Evolutionary conservation across 768 basidiomycete genomes (phyloP), one percentile per base, ranked within the genome.

Genomic region (Mrakia hoshinonis): DNA sequence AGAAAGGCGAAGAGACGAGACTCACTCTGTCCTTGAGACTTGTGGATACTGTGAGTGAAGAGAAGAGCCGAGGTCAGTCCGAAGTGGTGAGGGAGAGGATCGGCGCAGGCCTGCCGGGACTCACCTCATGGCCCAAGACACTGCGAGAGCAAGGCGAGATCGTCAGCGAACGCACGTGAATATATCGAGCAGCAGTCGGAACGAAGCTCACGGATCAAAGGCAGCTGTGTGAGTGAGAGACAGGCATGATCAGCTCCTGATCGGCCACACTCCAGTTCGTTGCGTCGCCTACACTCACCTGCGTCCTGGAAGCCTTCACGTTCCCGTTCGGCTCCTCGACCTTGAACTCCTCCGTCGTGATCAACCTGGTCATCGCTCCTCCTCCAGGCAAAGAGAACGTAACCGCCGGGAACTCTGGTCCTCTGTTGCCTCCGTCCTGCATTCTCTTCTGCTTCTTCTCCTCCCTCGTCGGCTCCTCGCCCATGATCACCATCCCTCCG

Each of bases 11-110:
- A 47, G 9, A 4, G 12, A 38, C 5, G 7, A 10, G 24, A 29
- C 60, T 29, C 15, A 66, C 70, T 98, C 79, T 98, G 96, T 12
- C 96, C 96, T 79, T 99, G 96, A 13, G 90, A 90, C 78, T 99
- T 99, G 80, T 73, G 55, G 49, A 49, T 55, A 29, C 29, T 60
- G 13, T 36, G 34, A 24, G 10, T 4, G 4, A 9, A 43, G 22
- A 47, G 48, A n/a, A 38, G 15, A 39, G 68, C 67, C 31, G 24
- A 64, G 76, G 76, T 51, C 73, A 71, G 38, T 68, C 67, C 4
- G 73, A 46, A 72, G 48, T 20, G 26, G 20, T 22, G 15, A 60
- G 29, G 43, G 4, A 52, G 58, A 31, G 61, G 48, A 29, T 38
- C 22, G 49, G 24, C 13, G 2, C 24, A 26, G 22, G 34, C 20